Conservation (phyloP, 768 basidiomycete species). For the Leccinum longicurvipes region DNA sequence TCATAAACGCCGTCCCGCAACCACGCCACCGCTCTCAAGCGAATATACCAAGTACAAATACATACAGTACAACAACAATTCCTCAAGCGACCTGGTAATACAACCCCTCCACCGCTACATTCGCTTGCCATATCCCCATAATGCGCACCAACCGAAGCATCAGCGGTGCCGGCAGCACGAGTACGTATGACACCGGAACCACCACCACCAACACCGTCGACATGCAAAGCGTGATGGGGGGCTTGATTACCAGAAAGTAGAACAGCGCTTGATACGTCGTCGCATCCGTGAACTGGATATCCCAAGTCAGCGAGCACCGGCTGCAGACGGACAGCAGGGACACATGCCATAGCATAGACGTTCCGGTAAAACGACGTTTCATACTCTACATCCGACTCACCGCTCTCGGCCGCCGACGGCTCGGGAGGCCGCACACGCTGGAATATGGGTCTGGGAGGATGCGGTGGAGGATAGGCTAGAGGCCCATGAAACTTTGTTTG, state of each 20-base stretch:
- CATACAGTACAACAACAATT: slow-evolving; percentile 1
- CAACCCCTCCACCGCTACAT: slow-evolving; percentile 73
- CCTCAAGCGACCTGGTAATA: slow-evolving; percentile 36
- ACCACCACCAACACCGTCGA: slow-evolving; percentile 52
- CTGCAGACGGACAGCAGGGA: background rate
- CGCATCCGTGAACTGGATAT: slow-evolving; percentile 66
- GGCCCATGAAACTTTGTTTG: slow-evolving; percentile 71
- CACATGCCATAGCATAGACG: slow-evolving; percentile 71
- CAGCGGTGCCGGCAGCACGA: slow-evolving; percentile 67
- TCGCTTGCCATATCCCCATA: slow-evolving; percentile 81
- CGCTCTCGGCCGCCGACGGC: slow-evolving; percentile 48
- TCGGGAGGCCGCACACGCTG: slow-evolving; percentile 55
- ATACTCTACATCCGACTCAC: slow-evolving; percentile 36
- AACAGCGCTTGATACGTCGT: slow-evolving; percentile 84
- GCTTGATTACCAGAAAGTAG: slow-evolving; percentile 87
- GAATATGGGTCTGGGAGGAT: slow-evolving; percentile 74
- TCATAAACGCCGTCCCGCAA: slow-evolving; percentile 18
- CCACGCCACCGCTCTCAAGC: slow-evolving; percentile 32
- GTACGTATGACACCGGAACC: slow-evolving; percentile 53
- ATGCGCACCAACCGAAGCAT: slow-evolving; percentile 60
- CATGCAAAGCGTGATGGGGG: slow-evolving; percentile 69
- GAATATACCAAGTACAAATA: slow-evolving; percentile 1
- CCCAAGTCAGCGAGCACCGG: slow-evolving; percentile 6
- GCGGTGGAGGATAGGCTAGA: slow-evolving; percentile 57
- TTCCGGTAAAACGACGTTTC: slow-evolving; percentile 81